Base-by-base conservation (phyloP, 352 stramenopile genomes). In the Pilasporangium apinafurcum region DNA sequence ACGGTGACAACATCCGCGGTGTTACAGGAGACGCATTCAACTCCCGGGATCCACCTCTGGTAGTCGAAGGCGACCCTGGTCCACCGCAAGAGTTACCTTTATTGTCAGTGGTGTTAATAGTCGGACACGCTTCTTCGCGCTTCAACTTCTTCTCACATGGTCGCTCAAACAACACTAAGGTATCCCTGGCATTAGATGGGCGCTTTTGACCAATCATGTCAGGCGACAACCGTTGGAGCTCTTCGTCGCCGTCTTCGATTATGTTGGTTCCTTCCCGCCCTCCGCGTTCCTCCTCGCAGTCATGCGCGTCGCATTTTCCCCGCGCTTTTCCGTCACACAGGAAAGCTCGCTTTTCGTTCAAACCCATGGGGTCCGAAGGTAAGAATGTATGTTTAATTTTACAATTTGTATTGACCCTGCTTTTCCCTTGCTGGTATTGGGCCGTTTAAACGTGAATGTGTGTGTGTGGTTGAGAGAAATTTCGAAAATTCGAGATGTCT, bases 91-190 rank as follows among this genome's bases (percentile, higher is more conserved):
- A 8, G 9, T 17, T 16, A 41, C 25, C 4, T 51, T 39, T 2
- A 41, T 31, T 18, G 24, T 37, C 17, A 18, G n/a, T 13, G 9
- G 12, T 18, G 30, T 16, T 35, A n/a, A 8, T n/a, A 34, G 14
- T 17, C 9, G 38, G n/a, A 9, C 22, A 6, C 29, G 27, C 38
- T 6, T 65, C 56, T 17, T 55, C 55, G 5, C 52, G 51, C 39
- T 68, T 67, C 14, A 60, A 42, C 38, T 77, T 79, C 52, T 79
- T 83, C 40, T 77, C 60, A 30, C 63, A 64, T 45, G 60, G 58
- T 6, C 39, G 50, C 7, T 68, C 42, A 10, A 46, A 40, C 7
- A 53, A 31, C 27, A 52, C n/a, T n/a, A n/a, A n/a, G n/a, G n/a
- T n/a, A n/a, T n/a, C n/a, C n/a, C n/a, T n/a, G n/a, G n/a, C n/a